Evolutionary conservation across 177 flowering plant genomes (phyloP), one percentile per base, ranked within the genome.

Genomic region (Vitis hybrid): DNA sequence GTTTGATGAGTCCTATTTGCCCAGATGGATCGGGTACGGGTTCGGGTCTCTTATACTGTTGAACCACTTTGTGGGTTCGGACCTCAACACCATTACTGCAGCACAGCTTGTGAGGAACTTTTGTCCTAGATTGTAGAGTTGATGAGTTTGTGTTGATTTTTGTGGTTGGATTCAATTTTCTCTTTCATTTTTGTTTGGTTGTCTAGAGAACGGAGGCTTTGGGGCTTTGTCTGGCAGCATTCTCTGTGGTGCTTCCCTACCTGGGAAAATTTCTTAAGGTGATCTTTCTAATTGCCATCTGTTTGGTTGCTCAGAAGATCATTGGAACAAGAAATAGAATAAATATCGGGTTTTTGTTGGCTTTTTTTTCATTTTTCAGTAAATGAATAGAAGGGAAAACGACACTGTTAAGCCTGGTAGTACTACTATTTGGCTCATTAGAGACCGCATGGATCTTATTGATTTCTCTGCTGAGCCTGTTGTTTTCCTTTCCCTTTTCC

Each of bases 181-280:
- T 53, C n/a, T 56, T 56, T 3, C 53, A 51, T n/a, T 5, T 22
- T 53, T 50, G 45, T 13, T 63, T 19, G 52, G n/a, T 48, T 70
- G 55, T 51, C 69, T 64, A 93, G 98, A 84, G 87, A 75, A 79
- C 93, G 14, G 97, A 91, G 66, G 88, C 77, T 57, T 65, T 91
- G 76, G 98, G 93, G 19, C 78, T 93, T 70, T 87, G 86, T 56
- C 72, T 92, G 84, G 91, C 95, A 3, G 90, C 85, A 8, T 91
- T 90, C 70, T 89, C 97, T 2, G 50, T 83, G 49, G 65, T 81
- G 3, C 80, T 94, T 70, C 98, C 97, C 22, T 92, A 84, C 68
- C 74, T 92, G 65, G 97, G 95, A 53, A 88, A 83, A 67, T 94
- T 94, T 78, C 91, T 94, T 59, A 89, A 88, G 98, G 98, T 94